Conservation (phyloP, 2,329 filamentous ascomycete species). For the Leptographium flavum region DNA sequence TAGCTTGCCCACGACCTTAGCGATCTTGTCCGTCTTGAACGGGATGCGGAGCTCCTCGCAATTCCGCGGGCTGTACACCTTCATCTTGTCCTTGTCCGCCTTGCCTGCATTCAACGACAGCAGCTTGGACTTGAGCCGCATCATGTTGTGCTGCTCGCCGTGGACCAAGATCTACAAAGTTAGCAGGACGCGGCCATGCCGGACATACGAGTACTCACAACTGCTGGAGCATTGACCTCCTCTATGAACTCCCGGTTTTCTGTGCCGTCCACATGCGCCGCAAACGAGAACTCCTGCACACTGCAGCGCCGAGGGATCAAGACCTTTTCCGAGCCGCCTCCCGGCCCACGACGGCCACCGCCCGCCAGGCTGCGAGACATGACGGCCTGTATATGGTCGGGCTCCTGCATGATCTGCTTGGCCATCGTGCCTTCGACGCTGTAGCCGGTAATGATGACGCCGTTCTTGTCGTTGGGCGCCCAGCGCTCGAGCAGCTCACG, state of each 20-base stretch:
- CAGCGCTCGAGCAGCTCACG: constrained; percentile 85
- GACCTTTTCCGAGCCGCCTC: constrained; percentile 65
- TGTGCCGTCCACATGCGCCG: constrained; percentile 88
- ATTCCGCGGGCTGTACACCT: constrained; percentile 87
- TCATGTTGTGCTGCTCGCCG: constrained; percentile 96
- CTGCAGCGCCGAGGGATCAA: constrained; percentile 89
- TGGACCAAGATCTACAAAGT: constrained; percentile 71
- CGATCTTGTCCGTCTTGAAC: constrained; percentile 88
- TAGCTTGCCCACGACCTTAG: constrained; percentile 89
- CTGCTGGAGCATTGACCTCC: constrained; percentile 79
- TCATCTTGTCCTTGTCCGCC: constrained; percentile 64
- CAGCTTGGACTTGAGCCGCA: constrained; percentile 85
- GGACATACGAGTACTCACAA: constrained; percentile 46
- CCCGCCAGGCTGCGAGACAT: constrained; percentile 58
- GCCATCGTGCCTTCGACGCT: constrained; percentile 98
- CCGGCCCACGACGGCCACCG: constrained; percentile 46
- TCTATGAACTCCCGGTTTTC: constrained; percentile 97
- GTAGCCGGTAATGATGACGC: constrained; percentile 97
- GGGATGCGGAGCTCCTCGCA: constrained; percentile 91
- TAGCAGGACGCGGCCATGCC: constrained; percentile 4
- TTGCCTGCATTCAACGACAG: constrained; percentile 82
- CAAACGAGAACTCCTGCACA: constrained; percentile 88
- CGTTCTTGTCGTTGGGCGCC: constrained; percentile 93
- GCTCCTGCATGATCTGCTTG: constrained; percentile 86
- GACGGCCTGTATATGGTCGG: constrained; percentile 85